Evolutionary conservation across 2,329 filamentous ascomycete species (phyloP).

Genomic region (Zymoseptoria ardabiliae): DNA sequence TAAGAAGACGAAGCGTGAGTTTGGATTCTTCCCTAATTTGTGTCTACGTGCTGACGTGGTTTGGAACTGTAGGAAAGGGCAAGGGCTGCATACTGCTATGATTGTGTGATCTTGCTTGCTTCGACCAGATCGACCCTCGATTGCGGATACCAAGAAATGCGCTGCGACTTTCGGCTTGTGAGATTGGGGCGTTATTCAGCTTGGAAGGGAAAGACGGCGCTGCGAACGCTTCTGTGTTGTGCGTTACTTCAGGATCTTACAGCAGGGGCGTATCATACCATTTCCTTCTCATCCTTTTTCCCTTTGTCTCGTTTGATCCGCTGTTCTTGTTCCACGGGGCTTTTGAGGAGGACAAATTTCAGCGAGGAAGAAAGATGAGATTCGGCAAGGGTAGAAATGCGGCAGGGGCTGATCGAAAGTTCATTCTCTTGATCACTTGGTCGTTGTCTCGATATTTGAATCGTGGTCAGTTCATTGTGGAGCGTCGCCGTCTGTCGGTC

Average conservation of each 20-base stretch:
- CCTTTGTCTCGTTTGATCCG: background rate
- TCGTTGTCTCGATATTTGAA: background rate
- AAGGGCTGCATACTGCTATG: conserved; percentile 30
- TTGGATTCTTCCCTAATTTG: background rate
- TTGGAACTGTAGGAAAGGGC: conserved; percentile 21
- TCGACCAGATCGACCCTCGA: background rate
- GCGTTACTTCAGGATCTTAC: conserved; percentile 13
- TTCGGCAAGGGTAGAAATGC: too few relatives aligned
- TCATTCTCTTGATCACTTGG: too few relatives aligned
- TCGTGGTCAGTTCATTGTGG: background rate
- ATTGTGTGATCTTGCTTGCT: background rate
- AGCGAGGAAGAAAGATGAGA: too few relatives aligned
- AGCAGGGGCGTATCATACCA: conserved; percentile 4
- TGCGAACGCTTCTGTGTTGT: conserved; percentile 1
- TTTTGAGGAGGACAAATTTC: background rate
- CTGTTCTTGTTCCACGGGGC: background rate
- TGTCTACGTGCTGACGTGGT: background rate
- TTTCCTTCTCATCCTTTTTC: background rate
- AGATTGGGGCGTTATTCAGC: conserved; percentile 14
- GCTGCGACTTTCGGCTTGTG: conserved; percentile 11
- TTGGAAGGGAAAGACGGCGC: background rate
- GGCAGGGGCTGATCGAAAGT: too few relatives aligned
- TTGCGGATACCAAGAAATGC: conserved; percentile 4
- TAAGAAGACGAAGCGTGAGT: conserved; percentile 53
- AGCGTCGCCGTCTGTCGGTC: background rate